Evolutionary conservation across 2,329 filamentous ascomycete species (phyloP).

Genomic region (Aureobasidium sp.): DNA sequence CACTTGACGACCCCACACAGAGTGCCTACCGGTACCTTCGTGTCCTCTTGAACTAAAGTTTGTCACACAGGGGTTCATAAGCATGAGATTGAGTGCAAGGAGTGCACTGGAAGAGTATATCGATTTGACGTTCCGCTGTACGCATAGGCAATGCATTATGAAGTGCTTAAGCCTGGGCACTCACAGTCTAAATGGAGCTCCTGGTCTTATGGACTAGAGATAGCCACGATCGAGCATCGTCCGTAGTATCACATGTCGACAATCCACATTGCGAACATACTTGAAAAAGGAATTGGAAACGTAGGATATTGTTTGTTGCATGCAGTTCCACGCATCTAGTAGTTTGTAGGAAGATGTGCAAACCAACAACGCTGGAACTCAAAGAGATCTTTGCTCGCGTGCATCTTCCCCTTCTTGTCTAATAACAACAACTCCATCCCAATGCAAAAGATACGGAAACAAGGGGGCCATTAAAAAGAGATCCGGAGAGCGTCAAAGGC

Average conservation of each 20-base stretch:
- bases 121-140: too few species aligned
- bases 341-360: neutral
- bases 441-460: slow-evolving; percentile 11
- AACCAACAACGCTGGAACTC: neutral
- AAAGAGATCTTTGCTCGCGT: neutral
- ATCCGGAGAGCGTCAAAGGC: neutral
- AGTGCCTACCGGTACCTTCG: neutral
- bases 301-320: neutral
- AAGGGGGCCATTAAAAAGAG: neutral
- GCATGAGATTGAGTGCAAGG: too few species aligned
- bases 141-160: too few species aligned
- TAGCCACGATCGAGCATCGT: neutral
- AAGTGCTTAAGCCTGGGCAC: neutral
- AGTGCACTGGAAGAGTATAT: too few species aligned
- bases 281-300: neutral
- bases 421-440: slow-evolving; percentile 13
- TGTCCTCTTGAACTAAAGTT: neutral
- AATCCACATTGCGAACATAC: neutral
- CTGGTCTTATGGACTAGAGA: neutral
- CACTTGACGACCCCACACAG: neutral
- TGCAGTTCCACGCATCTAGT: neutral
- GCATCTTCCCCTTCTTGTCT: neutral
- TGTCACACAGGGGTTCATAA: neutral
- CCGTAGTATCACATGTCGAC: neutral
- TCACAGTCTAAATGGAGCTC: neutral